These are phyloP conservation scores for Aspergillus spinulosporus DNA, from an alignment of 2,329 filamentous ascomycete genomes.

Conservation along the genomic window DNA sequence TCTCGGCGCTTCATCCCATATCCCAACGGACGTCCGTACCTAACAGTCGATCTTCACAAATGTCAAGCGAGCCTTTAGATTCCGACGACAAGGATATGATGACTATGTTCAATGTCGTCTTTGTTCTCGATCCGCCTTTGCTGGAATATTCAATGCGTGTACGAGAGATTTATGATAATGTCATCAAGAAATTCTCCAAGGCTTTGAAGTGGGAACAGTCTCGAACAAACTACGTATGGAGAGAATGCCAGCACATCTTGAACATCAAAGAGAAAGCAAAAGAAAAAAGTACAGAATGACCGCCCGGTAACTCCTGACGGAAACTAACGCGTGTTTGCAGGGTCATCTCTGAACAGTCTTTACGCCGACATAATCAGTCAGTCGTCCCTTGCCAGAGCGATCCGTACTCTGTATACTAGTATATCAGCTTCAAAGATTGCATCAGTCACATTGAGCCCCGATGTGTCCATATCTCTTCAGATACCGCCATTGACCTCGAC, in stretches of 20 bases:
- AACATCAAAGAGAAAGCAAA: conserved; percentile 77
- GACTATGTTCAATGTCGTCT: conserved; percentile 98
- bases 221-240: conserved; percentile 85
- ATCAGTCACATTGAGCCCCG: conserved; percentile 71
- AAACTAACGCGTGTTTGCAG: conserved; percentile 26
- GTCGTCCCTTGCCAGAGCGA: conserved; percentile 78
- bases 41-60: conserved; percentile 25
- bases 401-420: conserved; percentile 77
- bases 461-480: conserved; percentile 62
- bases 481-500: conserved; percentile 66
- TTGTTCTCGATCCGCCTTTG: conserved; percentile 78
- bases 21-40: conserved; percentile 26
- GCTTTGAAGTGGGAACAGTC: conserved; percentile 91
- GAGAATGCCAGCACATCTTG: conserved; percentile 81
- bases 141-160: conserved; percentile 72
- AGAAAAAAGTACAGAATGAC: conserved; percentile 50
- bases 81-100: conserved; percentile 60
- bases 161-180: conserved; percentile 81
- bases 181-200: conserved; percentile 90
- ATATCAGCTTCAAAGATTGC: conserved; percentile 85
- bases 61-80: conserved; percentile 28
- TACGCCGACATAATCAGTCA: conserved; percentile 52
- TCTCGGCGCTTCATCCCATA: conserved; percentile 24
- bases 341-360: conserved; percentile 37
- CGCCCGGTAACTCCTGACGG: not conserved